Evolutionary conservation across 2,329 filamentous ascomycete genomes (phyloP), one percentile per base, ranked within the genome.

Genomic region (Diaporthe destruens): DNA sequence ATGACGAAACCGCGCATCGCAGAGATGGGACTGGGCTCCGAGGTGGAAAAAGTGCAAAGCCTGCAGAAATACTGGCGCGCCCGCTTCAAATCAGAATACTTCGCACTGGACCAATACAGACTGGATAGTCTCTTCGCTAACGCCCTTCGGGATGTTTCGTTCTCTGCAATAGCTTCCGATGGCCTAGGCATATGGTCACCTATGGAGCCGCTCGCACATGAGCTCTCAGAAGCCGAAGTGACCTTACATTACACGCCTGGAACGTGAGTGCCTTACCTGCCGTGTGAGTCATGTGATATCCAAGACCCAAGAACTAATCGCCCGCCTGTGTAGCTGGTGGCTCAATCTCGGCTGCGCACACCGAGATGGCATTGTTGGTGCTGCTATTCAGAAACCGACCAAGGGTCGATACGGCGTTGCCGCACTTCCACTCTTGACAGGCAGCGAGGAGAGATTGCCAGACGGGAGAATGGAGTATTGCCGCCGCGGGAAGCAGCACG

Each of bases 331-430:
- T 69, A 90, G 88, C 71, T 91, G 87, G 88, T 90, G 88, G 87
- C 78, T 88, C 23, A 87, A 88, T 69, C 81, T 89, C 42, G 84
- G 86, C 47, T 89, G 88, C 75, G 88, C 87, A 2, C 82, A 86
- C 72, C 84, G 87, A 36, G 88, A 90, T 75, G 88, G 88, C 25
- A 87, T 90, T 23, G 84, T 89, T 11, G 81, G 80, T 9, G 84
- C 80, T 68, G 81, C 82, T 16, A 75, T 79, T 3, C 85, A 88
- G 74, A 83, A 75, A 18, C 82, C 86, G 0, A 87, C 86, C 12
- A 84, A 81, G 71, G 85, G 85, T 8, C 80, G 80, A 49, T 87
- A 87, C 73, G 84, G 84, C 11, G 80, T 85, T 59, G 80, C 83
- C 2, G 83, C 85, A 1, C 78, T 90, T n/a, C 86, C 87, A 0